Conservation (phyloP, 305 asterid genomes). For the Fraxinus xanthoxyloides region DNA sequence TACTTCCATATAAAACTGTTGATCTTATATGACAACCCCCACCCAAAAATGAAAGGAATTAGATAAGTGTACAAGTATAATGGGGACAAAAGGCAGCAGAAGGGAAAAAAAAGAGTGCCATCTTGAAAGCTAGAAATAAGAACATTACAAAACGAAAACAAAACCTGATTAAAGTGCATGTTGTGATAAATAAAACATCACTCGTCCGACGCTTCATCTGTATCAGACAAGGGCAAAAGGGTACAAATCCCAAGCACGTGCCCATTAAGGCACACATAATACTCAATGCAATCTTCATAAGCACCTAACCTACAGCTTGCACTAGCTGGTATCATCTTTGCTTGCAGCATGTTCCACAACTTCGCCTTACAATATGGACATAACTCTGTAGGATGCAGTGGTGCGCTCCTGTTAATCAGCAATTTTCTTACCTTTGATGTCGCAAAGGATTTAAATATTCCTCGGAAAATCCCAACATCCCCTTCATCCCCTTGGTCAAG, state of each 20-base stretch:
- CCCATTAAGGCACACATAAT: conserved; percentile 89
- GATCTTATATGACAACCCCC: neutral
- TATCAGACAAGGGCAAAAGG: conserved; percentile 83
- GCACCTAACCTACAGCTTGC: conserved; percentile 96
- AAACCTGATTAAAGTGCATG: conserved; percentile 24
- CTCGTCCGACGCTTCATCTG: conserved; percentile 77
- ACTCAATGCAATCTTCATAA: conserved; percentile 87
- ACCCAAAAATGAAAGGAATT: neutral
- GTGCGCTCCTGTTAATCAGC: conserved; percentile 63
- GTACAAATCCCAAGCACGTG: conserved; percentile 90
- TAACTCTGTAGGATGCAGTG: conserved; percentile 76
- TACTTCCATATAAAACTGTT: neutral
- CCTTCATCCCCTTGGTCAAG: conserved; percentile 98
- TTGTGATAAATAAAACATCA: conserved; percentile 29
- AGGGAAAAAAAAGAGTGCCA: neutral
- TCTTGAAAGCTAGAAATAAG: neutral
- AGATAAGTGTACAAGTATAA: neutral
- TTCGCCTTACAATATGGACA: conserved; percentile 94
- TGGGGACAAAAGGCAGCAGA: neutral
- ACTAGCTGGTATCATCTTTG: conserved; percentile 83
- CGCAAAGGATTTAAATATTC: conserved; percentile 78
- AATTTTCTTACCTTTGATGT: conserved; percentile 70
- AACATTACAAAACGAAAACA: neutral
- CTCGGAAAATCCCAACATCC: conserved; percentile 89
- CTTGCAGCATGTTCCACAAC: conserved; percentile 91